Evolutionary conservation across 352 stramenopile genomes (phyloP).

Genomic region (Peronospora farinosa): DNA sequence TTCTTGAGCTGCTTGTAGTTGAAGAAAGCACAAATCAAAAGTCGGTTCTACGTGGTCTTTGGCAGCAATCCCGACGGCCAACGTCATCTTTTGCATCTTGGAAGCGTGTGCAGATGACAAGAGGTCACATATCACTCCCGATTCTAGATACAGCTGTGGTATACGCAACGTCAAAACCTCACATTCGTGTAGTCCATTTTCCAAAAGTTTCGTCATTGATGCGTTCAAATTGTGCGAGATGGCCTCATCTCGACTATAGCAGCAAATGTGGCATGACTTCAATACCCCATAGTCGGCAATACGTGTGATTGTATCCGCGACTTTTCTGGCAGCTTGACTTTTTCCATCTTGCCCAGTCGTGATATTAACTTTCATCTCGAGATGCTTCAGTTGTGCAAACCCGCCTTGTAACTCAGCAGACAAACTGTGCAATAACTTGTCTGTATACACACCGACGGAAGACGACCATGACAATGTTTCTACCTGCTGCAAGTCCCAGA

Average conservation of each 20-base stretch:
- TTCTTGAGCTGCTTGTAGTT: constrained; percentile 21
- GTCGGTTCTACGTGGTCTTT: neutral
- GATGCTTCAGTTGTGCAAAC: constrained; percentile 44
- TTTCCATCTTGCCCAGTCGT: constrained; percentile 3
- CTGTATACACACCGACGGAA: constrained; percentile 2
- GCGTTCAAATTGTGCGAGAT: constrained; percentile 16
- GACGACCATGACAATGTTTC: constrained; percentile 35
- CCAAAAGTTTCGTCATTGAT: constrained; percentile 32
- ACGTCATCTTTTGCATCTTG: constrained; percentile 25
- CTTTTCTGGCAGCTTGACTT: constrained; percentile 6
- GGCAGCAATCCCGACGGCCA: constrained; percentile 13
- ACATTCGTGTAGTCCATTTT: constrained; percentile 39
- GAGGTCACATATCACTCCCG: constrained; percentile 11
- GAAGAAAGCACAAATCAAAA: constrained; percentile 10
- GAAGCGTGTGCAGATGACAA: constrained; percentile 10
- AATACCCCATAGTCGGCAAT: constrained; percentile 27
- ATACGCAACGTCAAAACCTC: constrained; percentile 36
- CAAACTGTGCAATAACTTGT: constrained; percentile 37
- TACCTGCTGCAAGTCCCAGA: constrained; percentile 48
- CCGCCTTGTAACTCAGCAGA: constrained; percentile 41
- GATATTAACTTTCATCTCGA: constrained; percentile 33
- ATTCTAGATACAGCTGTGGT: constrained; percentile 19
- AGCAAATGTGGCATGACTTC: constrained; percentile 17
- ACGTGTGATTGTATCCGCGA: constrained; percentile 15
- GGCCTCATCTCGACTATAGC: constrained; percentile 1